Conservation (phyloP, 768 basidiomycete species). For the Holtermannia corniformis region DNA sequence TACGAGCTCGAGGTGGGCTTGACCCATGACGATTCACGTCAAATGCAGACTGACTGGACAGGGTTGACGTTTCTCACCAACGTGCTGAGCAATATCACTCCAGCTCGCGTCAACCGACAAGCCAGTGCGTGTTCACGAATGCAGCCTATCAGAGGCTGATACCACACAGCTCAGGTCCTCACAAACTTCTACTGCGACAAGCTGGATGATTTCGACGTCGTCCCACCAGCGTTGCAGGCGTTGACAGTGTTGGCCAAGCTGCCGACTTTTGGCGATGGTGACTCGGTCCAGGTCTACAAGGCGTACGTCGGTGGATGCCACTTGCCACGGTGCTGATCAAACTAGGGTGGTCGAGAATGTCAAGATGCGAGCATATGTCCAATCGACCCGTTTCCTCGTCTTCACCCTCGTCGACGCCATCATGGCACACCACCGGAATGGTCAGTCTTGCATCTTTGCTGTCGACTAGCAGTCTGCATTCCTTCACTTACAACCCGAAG, state of each 20-base stretch:
- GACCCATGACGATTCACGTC: not conserved
- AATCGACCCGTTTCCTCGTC: conserved; percentile 69
- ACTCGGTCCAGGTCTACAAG: conserved; percentile 53
- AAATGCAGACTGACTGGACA: conserved; percentile 37
- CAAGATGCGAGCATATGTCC: conserved; percentile 69
- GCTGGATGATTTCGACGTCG: conserved; percentile 72
- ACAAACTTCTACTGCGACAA: conserved; percentile 75
- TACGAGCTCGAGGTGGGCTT: conserved; percentile 64
- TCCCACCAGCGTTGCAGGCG: conserved; percentile 71
- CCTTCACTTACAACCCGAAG: conserved; percentile 40
- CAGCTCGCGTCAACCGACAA: conserved; percentile 62
- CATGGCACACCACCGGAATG: conserved; percentile 59
- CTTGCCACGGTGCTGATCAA: conserved; percentile 1
- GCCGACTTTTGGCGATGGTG: conserved; percentile 55
- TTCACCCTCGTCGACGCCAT: conserved; percentile 72
- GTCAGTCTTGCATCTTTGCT: conserved; percentile 42
- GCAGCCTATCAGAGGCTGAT: not conserved
- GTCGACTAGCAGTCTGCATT: conserved; percentile 3
- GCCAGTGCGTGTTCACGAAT: conserved; percentile 52
- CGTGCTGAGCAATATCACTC: conserved; percentile 56
- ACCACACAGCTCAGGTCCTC: conserved; percentile 61
- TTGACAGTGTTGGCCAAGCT: conserved; percentile 57
- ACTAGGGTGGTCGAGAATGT: conserved; percentile 65
- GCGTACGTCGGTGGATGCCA: conserved; percentile 48
- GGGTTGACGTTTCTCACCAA: conserved; percentile 75